phyloP scores from a whole-genome alignment of 2,329 filamentous ascomycete genomes.

The Teratosphaeria nubilosa region DNA sequence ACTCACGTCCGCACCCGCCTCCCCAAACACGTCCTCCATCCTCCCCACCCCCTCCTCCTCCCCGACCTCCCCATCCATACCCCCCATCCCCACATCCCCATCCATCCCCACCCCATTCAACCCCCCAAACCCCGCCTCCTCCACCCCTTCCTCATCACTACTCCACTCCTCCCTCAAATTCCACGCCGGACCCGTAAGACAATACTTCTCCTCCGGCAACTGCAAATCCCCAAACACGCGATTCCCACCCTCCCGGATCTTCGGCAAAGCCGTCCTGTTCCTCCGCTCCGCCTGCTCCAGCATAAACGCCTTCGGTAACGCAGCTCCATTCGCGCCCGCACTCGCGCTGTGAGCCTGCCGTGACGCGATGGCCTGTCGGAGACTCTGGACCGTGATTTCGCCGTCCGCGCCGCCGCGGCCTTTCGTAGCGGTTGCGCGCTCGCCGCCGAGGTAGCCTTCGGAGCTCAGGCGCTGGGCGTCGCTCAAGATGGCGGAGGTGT shows the following conservation, averaged over 20 bases:
- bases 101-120: slow-evolving; percentile 21
- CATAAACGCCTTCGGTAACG: slow-evolving; percentile 63
- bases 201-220: slow-evolving; percentile 53
- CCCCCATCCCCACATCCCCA: slow-evolving; percentile 26
- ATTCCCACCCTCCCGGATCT: slow-evolving; percentile 32
- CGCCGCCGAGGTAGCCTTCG: slow-evolving; percentile 52
- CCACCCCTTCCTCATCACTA: slow-evolving; percentile 33
- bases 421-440: slow-evolving; percentile 1
- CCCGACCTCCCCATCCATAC: slow-evolving; percentile 34
- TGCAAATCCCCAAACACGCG: slow-evolving; percentile 49
- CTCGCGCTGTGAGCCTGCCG: slow-evolving; percentile 59
- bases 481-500: slow-evolving; percentile 60
- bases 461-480: slow-evolving; percentile 60
- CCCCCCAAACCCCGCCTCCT: slow-evolving; percentile 32
- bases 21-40: slow-evolving; percentile 37
- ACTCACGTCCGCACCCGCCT: slow-evolving; percentile 19
- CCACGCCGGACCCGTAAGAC: slow-evolving; percentile 48
- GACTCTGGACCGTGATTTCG: slow-evolving; percentile 53
- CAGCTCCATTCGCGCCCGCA: slow-evolving; percentile 31
- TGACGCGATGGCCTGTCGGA: slow-evolving; percentile 62
- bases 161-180: slow-evolving; percentile 49
- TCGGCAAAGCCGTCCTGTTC: slow-evolving; percentile 54
- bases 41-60: slow-evolving; percentile 26
- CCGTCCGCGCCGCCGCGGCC: slow-evolving; percentile 30
- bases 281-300: slow-evolving; percentile 61